phyloP scores from a whole-genome alignment of 768 basidiomycete genomes.

The Macrolepiota fuliginosa region DNA sequence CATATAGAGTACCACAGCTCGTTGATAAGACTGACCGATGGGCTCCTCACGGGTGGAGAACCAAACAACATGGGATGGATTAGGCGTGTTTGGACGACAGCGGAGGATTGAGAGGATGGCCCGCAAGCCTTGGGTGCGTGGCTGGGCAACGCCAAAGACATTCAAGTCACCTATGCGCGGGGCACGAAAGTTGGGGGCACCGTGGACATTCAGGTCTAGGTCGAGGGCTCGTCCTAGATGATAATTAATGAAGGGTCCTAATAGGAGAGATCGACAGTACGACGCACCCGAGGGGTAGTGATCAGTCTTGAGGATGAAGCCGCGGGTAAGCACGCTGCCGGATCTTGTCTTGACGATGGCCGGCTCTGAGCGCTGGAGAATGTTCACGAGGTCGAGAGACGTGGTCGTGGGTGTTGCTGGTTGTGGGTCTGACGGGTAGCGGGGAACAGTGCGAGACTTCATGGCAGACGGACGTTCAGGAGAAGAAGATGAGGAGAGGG shows the following conservation, averaged over 20 bases:
- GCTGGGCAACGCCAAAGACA: conserved; percentile 95
- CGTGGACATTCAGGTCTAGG: conserved; percentile 87
- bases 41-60: conserved; percentile 98
- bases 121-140: conserved; percentile 86
- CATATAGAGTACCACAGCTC: background rate
- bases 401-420: conserved; percentile 3
- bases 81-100: conserved; percentile 60
- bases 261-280: background rate
- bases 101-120: conserved; percentile 86
- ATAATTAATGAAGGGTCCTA: conserved; percentile 1
- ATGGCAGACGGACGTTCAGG: background rate
- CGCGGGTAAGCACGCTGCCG: conserved; percentile 82
- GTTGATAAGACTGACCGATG: conserved; percentile 55
- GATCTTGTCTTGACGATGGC: conserved; percentile 80
- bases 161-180: conserved; percentile 78
- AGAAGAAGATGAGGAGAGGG: background rate
- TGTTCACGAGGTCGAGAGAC: conserved; percentile 59
- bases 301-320: conserved; percentile 95
- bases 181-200: conserved; percentile 93
- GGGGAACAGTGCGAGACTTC: background rate
- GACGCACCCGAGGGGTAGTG: conserved; percentile 71
- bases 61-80: conserved; percentile 84
- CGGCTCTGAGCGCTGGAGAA: conserved; percentile 62
- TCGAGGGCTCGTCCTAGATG: conserved; percentile 80
- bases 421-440: background rate